Evolutionary conservation across 805 yeast genomes (phyloP).

Genomic region (Ogataea philodendri): DNA sequence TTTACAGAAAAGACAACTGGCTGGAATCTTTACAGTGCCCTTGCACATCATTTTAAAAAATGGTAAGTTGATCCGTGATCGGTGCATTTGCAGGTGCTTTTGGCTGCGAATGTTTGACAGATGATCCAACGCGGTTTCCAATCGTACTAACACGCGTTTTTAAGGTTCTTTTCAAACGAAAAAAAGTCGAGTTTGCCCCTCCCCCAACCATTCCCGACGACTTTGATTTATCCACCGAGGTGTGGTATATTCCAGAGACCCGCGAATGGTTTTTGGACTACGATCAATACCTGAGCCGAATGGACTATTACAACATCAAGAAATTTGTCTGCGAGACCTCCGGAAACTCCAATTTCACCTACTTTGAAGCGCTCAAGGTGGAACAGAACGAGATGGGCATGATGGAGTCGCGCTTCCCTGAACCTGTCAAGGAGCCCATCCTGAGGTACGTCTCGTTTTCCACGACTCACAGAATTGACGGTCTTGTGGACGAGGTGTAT

Average conservation of each 20-base stretch:
- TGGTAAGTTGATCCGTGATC: no score
- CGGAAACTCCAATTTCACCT: constrained; percentile 88
- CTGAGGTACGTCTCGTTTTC: constrained; percentile 81
- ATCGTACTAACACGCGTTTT: constrained; percentile 16
- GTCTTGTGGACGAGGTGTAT: constrained; percentile 84
- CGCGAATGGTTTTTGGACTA: constrained; percentile 84
- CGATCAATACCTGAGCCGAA: constrained; percentile 66
- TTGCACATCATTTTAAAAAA: no score
- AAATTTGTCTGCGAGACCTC: constrained; percentile 95
- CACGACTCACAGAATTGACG: constrained; percentile 76
- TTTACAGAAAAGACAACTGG: no score
- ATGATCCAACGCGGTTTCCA: neutral
- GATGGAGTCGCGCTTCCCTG: constrained; percentile 84
- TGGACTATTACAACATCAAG: constrained; percentile 69
- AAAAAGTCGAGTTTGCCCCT: constrained; percentile 58
- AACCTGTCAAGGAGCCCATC: constrained; percentile 89
- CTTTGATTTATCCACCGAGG: constrained; percentile 52
- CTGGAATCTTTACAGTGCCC: no score
- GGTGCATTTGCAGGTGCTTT: no score
- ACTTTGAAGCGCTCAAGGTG: constrained; percentile 79
- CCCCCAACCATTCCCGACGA: constrained; percentile 59
- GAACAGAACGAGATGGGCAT: constrained; percentile 63
- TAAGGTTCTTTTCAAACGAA: constrained; percentile 79
- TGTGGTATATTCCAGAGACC: constrained; percentile 81
- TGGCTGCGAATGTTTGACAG: neutral